Evolutionary conservation across 2,329 filamentous ascomycete genomes (phyloP), one percentile per base, ranked within the genome.

Genomic region (Allantophomopsis cytisporea): DNA sequence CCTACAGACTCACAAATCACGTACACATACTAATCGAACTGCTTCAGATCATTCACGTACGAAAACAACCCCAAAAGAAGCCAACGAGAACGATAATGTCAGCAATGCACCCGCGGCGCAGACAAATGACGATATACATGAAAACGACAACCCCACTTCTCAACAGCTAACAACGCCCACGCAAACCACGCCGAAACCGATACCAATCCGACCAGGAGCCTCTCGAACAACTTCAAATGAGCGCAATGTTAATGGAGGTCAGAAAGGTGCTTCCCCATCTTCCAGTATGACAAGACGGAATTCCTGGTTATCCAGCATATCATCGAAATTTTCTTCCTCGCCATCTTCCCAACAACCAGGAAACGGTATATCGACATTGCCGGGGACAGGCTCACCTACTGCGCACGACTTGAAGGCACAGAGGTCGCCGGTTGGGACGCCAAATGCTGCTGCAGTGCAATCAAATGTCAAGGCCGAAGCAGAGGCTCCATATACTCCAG

Each of bases 221-320:
- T 39, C 49, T 14, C 50, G 50, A 41, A 52, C 35, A 35, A 33
- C 17, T 35, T 50, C 52, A 16, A 41, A 49, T 14, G 53, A 55
- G 23, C 54, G 45, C 33, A 47, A 53, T 42, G 47, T 47, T 35
- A 50, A 40, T 37, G 21, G 44, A 15, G 43, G 42, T 10, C 23
- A 28, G n/a, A 55, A 53, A 42, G 31, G 43, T 4, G 40, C 37
- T 23, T 47, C 52, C 7, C 40, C 45, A 2, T 47, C 51, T 8
- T 43, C 47, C 7, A 41, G 21, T 16, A 41, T 38, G 2, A 39
- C 44, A 7, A 42, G 86, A 47, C 64, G 76, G 40, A 80, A 78
- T 45, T 94, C 88, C 12, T 98, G 91, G 91, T 88, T 96, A 53
- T 85, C 84, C 41, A 94, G 78, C 54, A 76, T 96, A 48, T 93